Conservation (phyloP, 495 filamentous ascomycete species). For the Lasiosphaeris hirsuta region DNA sequence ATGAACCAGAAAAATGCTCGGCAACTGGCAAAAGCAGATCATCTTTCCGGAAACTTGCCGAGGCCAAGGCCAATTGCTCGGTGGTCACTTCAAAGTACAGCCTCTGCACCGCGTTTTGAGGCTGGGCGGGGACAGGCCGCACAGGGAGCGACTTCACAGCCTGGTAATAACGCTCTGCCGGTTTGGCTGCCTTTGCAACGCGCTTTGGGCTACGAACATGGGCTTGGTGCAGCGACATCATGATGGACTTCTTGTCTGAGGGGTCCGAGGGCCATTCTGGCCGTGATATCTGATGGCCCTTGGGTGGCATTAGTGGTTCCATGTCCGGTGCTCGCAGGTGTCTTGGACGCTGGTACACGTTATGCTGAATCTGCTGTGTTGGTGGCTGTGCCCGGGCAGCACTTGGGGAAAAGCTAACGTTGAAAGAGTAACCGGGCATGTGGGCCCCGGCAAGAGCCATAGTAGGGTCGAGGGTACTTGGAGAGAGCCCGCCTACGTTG, state of each 20-base stretch:
- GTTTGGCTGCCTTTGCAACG: conserved; percentile 22
- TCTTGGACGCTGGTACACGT: conserved; percentile 10
- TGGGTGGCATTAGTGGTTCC: conserved; percentile 21
- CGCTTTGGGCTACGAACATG: conserved; percentile 54
- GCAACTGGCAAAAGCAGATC: conserved; percentile 25
- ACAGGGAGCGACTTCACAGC: conserved; percentile 45
- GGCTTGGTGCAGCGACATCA: conserved; percentile 54
- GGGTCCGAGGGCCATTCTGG: conserved; percentile 37
- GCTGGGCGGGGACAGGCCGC: conserved; percentile 34
- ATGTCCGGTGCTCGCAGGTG: neutral
- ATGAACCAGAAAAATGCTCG: conserved; percentile 35
- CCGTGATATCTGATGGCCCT: conserved; percentile 12
- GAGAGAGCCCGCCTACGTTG: too few species aligned
- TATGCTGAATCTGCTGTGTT: conserved; percentile 14
- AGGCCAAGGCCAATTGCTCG: conserved; percentile 27
- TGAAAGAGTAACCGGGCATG: neutral
- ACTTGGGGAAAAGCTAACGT: neutral
- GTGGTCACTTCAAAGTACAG: conserved; percentile 35
- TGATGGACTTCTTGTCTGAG: conserved; percentile 42
- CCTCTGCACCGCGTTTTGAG: conserved; percentile 26
- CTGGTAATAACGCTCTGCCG: conserved; percentile 42
- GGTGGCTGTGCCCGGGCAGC: neutral
- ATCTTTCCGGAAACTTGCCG: conserved; percentile 7
- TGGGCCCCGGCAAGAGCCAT: neutral
- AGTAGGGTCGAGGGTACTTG: too few species aligned